Base-by-base conservation (phyloP, 345 rosid genomes). In the Lenwebbia sp. region DNA sequence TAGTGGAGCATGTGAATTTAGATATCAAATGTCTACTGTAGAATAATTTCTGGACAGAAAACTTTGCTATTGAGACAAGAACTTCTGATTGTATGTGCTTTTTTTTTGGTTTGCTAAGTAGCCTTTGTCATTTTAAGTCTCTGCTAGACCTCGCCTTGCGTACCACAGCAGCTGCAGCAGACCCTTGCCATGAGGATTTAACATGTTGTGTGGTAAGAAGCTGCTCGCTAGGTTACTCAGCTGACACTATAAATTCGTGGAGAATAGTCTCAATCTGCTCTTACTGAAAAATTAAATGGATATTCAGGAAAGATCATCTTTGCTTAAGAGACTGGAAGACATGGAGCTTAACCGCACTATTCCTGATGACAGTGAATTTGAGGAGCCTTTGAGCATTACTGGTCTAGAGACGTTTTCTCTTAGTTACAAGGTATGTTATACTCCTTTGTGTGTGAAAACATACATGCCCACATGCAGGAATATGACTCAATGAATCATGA, bases 351-450 rank as follows among this genome's bases (percentile, higher is more conserved):
- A 37, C 54, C 26, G 13, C 33, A 93, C 91, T 93, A 54, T 90
- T 70, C 88, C 92, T 86, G 96, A 91, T 89, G 84, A 85, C 84
- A 88, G 90, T 90, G 92, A 90, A 89, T 55, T 91, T 60, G 98
- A 94, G 84, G 97, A 94, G 90, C 94, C 92, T 70, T 88, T 93
- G 88, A 93, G 91, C 93, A 92, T 96, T 85, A 97, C 97, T 55
- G 99, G 99, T 87, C 96, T 97, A 87, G 99, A 96, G 88, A 97
- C 99, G 70, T 97, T 97, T 91, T 94, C 95, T 87, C 94, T 97
- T 91, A 95, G 98, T 93, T 96, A 96, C 92, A 97, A 95, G 99
- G 99, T 95, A 82, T 87, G 81, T 37, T 33, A 85, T 74, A 87
- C 83, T 87, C 82, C 22, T 44, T 37, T 49, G 15, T 37, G 26